Percentiles rank a stretch among this genome's conserved stretches.
Conservation (phyloP, 2,329 filamentous ascomycete genomes). For the Cercospora beticola region DNA sequence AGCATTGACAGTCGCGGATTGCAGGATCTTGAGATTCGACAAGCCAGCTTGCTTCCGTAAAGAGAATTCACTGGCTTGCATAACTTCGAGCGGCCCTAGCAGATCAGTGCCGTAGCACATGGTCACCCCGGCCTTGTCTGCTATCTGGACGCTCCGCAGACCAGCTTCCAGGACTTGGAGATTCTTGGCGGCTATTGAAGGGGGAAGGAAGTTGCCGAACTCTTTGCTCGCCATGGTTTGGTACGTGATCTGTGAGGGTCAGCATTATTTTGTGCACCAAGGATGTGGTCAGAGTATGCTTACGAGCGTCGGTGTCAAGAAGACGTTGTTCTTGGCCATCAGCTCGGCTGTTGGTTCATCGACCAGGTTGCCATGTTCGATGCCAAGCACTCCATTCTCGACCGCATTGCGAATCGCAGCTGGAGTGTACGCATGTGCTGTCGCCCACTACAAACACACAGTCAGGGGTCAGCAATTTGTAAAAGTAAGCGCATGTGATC, state of each 20-base stretch:
- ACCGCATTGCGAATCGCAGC: constrained; percentile 56
- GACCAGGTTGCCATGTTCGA: constrained; percentile 62
- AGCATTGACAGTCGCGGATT: constrained; percentile 54
- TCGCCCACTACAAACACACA: constrained; percentile 42
- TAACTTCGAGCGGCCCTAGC: constrained; percentile 50
- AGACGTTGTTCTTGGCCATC: constrained; percentile 53
- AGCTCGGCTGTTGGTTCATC: constrained; percentile 56
- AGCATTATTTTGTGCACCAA: background rate
- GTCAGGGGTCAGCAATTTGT: background rate
- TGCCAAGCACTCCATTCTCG: constrained; percentile 55
- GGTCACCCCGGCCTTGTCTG: constrained; percentile 53
- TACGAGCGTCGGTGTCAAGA: constrained; percentile 56
- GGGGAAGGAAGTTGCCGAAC: constrained; percentile 48
- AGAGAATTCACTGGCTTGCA: constrained; percentile 53
- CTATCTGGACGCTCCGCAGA: constrained; percentile 50
- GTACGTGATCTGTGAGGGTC: constrained; percentile 43
- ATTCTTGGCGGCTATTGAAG: constrained; percentile 52
- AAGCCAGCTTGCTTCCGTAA: constrained; percentile 48
- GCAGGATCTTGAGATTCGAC: constrained; percentile 47
- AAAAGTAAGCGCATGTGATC: background rate
- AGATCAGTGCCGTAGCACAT: constrained; percentile 59
- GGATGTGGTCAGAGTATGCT: background rate
- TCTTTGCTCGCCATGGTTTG: constrained; percentile 49
- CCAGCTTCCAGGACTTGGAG: constrained; percentile 50
- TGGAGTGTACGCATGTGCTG: constrained; percentile 59